Evolutionary conservation across 2,329 filamentous ascomycete genomes (phyloP), one percentile per base, ranked within the genome.

Genomic region (Scedosporium apiospermum): DNA sequence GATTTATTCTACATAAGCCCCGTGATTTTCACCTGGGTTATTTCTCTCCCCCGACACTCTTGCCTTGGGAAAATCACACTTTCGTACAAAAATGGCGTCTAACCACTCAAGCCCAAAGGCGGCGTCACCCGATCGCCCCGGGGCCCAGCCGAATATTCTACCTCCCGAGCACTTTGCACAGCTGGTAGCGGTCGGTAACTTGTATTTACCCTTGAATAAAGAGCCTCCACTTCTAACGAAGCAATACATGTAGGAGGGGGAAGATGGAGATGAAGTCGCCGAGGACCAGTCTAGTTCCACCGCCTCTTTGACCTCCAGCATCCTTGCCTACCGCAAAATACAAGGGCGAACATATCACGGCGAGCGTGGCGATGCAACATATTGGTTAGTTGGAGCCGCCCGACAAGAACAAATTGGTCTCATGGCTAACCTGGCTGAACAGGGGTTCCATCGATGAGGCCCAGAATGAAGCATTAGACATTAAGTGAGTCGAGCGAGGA

Each of bases 301-400:
- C 9, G 69, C 70, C 4, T 74, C 72, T 0, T 63, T 73, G n/a
- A 68, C 66, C 0, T 71, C 70, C 16, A 69, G 66, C 26, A 72
- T 73, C 30, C 66, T 73, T 0, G 59, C 68, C 1, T 74, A 74
- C 63, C 67, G 71, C 9, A 70, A 65, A 4, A 66, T 73, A 27
- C 64, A 72, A 7, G 72, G 72, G 0, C 66, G 72, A n/a, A 72
- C 70, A 1, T 73, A 69, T 30, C 72, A 73, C 59, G 67, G 66
- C 58, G 70, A 71, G 2, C 61, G 67, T 4, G 69, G 67, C 6
- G 68, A 66, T 38, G 66, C 68, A n/a, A 64, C 67, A 46, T 72
- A 73, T 60, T 73, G 72, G 71, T 67, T 57, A 9, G 16, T 49
- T 23, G 34, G 34, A 21, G n/a, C 23, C n/a, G 1, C 7, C 23